Evolutionary conservation across 805 yeast genomes (phyloP).

Genomic region (Hanseniaspora nectarophila): DNA sequence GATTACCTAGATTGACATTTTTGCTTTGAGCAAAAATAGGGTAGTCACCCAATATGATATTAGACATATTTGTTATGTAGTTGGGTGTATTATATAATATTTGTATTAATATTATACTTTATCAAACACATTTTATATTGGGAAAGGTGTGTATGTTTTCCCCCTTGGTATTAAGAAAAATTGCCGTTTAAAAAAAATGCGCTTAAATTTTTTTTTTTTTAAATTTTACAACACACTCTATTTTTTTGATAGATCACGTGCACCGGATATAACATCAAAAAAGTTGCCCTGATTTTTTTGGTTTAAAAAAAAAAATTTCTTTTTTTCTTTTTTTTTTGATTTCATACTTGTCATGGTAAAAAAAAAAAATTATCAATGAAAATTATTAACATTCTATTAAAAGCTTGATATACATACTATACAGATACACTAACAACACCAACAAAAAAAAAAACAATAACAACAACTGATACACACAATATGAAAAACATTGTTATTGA

Average conservation of each 20-base stretch:
- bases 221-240: too few species aligned
- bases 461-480: not conserved
- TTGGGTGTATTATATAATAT: not conserved
- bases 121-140: too few species aligned
- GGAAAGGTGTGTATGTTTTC: too few species aligned
- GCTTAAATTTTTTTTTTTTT: too few species aligned
- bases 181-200: too few species aligned
- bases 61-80: slow-evolving; percentile 15
- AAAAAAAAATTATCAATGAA: too few species aligned
- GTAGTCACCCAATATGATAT: slow-evolving; percentile 27
- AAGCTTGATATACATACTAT: too few species aligned
- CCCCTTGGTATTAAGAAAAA: too few species aligned
- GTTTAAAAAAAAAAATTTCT: not conserved
- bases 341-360: not conserved
- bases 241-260: too few species aligned
- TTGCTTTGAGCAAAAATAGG: slow-evolving; percentile 22
- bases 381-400: too few species aligned
- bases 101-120: too few species aligned
- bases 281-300: not conserved
- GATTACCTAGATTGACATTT: slow-evolving; percentile 19
- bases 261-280: too few species aligned
- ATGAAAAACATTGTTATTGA: slow-evolving; percentile 41
- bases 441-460: not conserved
- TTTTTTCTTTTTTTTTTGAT: not conserved
- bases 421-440: not conserved